Conservation (phyloP, 2,329 filamentous ascomycete species). For the Diaporthe sp. region DNA sequence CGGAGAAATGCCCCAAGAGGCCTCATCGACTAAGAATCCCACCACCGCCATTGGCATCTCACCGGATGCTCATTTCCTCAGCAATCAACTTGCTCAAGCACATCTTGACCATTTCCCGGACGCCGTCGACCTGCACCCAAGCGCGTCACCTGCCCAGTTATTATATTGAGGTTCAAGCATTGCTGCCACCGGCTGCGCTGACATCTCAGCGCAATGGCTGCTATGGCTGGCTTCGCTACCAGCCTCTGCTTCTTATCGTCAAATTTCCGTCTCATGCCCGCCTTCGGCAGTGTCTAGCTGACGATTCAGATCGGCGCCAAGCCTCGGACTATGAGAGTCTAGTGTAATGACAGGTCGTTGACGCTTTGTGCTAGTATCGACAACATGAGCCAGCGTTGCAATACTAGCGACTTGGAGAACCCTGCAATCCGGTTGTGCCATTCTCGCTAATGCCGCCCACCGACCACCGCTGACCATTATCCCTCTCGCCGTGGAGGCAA, state of each 20-base stretch:
- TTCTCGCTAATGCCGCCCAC: slow-evolving; percentile 26
- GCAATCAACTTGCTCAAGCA: slow-evolving; percentile 32
- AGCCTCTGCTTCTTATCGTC: background rate
- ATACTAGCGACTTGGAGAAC: slow-evolving; percentile 27
- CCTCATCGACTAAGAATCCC: slow-evolving; percentile 22
- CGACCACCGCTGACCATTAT: background rate
- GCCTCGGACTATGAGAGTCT: slow-evolving; percentile 18
- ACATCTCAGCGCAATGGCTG: slow-evolving; percentile 1
- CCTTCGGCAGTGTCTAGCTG: slow-evolving; percentile 18
- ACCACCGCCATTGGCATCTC: slow-evolving; percentile 15
- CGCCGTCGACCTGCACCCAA: background rate
- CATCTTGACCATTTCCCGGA: background rate
- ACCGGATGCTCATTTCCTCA: slow-evolving; percentile 25
- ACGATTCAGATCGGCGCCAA: slow-evolving; percentile 30
- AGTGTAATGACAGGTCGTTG: slow-evolving; percentile 27
- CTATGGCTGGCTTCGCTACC: background rate
- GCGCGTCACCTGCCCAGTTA: background rate
- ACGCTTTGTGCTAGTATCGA: slow-evolving; percentile 29
- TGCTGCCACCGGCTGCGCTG: background rate
- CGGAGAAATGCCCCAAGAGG: slow-evolving; percentile 24
- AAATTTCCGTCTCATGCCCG: slow-evolving; percentile 20
- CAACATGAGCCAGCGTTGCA: slow-evolving; percentile 31
- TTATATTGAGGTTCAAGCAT: background rate
- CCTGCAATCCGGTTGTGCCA: slow-evolving; percentile 20
- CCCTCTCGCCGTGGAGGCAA: slow-evolving; percentile 17